phyloP scores from a whole-genome alignment of 257 asterid genomes.

The Henckelia pumila region DNA sequence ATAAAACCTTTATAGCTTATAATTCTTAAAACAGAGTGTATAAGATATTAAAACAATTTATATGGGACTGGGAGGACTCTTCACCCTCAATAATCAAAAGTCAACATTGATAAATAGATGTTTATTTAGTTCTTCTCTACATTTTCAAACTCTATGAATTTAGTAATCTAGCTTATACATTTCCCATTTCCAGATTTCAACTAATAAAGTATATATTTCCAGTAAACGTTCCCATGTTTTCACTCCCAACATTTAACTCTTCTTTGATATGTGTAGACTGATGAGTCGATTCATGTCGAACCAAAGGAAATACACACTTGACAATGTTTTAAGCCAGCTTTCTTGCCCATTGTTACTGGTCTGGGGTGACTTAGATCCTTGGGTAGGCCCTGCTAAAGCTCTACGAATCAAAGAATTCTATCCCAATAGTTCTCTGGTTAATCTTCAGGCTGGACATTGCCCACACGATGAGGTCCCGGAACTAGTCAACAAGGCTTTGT shows the following conservation, averaged over 20 bases:
- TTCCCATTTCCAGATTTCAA: not conserved
- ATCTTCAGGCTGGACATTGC: conserved; percentile 88
- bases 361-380: conserved; percentile 95
- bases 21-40: too few species aligned
- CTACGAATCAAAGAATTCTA: conserved; percentile 76
- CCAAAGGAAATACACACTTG: conserved; percentile 79
- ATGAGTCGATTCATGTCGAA: conserved; percentile 78
- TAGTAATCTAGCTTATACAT: not conserved
- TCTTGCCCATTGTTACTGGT: conserved; percentile 76
- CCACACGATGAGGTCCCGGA: conserved; percentile 97
- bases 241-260: not conserved
- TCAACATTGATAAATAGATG: not conserved
- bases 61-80: not conserved
- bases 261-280: conserved; percentile 44
- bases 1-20: too few species aligned
- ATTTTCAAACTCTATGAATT: not conserved
- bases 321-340: conserved; percentile 62
- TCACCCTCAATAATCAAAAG: not conserved
- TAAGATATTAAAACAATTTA: too few species aligned
- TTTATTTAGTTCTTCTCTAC: not conserved
- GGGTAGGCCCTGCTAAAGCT: conserved; percentile 95
- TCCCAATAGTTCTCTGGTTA: conserved; percentile 56
- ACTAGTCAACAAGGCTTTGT: conserved; percentile 69
- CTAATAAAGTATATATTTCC: not conserved
- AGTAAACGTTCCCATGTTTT: not conserved